Percentiles rank a stretch among this genome's conserved stretches.
Conservation (phyloP, 2,329 filamentous ascomycete species). For the Colletotrichum somersetense region DNA sequence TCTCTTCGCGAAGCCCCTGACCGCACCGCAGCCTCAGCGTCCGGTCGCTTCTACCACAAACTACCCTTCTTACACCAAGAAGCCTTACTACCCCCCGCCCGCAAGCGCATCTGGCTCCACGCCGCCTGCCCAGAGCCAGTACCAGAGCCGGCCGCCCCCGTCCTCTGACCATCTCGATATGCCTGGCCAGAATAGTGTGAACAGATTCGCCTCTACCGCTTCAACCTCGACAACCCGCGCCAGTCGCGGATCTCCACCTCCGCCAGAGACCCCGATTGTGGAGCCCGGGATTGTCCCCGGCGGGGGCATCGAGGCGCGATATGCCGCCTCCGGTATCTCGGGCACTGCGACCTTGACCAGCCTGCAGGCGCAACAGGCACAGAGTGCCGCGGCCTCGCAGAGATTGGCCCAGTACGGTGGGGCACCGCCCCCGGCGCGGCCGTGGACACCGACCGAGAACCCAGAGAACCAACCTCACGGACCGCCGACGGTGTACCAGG, state of each 20-base stretch:
- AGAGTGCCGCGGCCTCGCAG: slow-evolving; percentile 86
- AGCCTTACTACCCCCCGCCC: slow-evolving; percentile 72
- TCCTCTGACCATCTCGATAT: slow-evolving; percentile 53
- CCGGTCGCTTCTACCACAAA: slow-evolving; percentile 56
- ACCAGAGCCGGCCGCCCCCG: slow-evolving; percentile 48
- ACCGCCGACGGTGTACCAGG: slow-evolving; percentile 92
- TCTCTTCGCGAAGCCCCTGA: slow-evolving; percentile 78
- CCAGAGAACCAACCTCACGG: slow-evolving; percentile 90
- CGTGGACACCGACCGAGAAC: slow-evolving; percentile 95
- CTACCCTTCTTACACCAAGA: slow-evolving; percentile 66
- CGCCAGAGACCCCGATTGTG: slow-evolving; percentile 89
- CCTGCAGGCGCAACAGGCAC: slow-evolving; percentile 68
- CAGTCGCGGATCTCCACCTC: slow-evolving; percentile 91
- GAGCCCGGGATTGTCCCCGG: slow-evolving; percentile 78
- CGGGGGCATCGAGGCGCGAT: slow-evolving; percentile 90
- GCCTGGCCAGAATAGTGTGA: slow-evolving; percentile 64
- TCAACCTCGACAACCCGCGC: slow-evolving; percentile 95
- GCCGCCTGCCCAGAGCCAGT: slow-evolving; percentile 44
- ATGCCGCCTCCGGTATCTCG: slow-evolving; percentile 91
- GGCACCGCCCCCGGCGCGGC: slow-evolving; percentile 66
- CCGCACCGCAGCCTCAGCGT: slow-evolving; percentile 57
- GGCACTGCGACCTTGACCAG: slow-evolving; percentile 85
- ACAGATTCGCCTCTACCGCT: slow-evolving; percentile 81
- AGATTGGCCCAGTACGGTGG: slow-evolving; percentile 82
- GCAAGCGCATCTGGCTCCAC: slow-evolving; percentile 47